These are phyloP conservation scores for Xylaria arbuscula DNA, from an alignment of 2,329 filamentous ascomycete genomes.

Conservation along the genomic window DNA sequence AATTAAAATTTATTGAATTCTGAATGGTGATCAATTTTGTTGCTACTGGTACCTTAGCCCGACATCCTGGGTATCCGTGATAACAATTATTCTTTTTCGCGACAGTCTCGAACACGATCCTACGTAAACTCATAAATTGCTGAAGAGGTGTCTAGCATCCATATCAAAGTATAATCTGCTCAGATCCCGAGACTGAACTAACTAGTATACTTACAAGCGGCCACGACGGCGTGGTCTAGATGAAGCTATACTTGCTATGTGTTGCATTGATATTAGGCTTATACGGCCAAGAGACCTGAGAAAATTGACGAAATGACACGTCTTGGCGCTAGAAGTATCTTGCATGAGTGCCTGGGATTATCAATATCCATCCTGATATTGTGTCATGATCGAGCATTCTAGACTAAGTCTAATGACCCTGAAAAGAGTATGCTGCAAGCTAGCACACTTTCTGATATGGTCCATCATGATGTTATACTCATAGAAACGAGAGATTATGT, in stretches of 20 bases:
- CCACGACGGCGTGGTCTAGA: constrained; percentile 1
- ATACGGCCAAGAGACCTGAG: constrained; percentile 11
- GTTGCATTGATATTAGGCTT: background rate
- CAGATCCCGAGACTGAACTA: constrained; percentile 9
- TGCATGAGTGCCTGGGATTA: constrained; percentile 4
- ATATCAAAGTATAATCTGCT: background rate
- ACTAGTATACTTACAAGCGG: background rate
- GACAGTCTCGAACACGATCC: background rate
- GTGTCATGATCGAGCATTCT: constrained; percentile 16
- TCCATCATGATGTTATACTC: background rate
- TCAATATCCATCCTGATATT: background rate
- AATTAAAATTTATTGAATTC: constrained; percentile 14
- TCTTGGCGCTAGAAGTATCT: constrained; percentile 2
- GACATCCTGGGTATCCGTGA: constrained; percentile 11
- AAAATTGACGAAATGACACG: background rate
- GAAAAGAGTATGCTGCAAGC: background rate
- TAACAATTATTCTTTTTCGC: background rate
- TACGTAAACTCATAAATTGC: background rate
- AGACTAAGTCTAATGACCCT: constrained; percentile 2
- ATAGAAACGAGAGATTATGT: background rate
- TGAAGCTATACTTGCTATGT: constrained; percentile 1
- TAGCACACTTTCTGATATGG: background rate
- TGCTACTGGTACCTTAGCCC: constrained; percentile 5
- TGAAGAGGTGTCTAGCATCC: no score
- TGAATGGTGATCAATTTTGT: constrained; percentile 16